Evolutionary conservation across 176 grass and related monocot species (phyloP).

Genomic region (Rhynchospora breviuscula): DNA sequence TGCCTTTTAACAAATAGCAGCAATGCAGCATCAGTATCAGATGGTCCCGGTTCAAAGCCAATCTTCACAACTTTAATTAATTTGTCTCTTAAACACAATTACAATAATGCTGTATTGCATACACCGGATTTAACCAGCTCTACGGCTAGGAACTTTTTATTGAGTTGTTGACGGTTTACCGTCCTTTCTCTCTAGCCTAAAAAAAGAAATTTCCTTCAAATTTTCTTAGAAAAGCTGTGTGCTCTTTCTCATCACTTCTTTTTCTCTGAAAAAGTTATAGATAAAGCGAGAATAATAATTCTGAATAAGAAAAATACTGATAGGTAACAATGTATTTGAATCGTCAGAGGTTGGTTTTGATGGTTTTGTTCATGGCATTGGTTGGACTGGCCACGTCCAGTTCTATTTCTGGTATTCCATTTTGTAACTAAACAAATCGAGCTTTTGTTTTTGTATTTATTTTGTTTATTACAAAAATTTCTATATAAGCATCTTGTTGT

Average conservation of each 20-base stretch:
- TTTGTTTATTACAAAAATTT: not conserved
- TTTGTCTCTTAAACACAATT: not conserved
- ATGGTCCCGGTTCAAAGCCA: not conserved
- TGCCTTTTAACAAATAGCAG: not conserved
- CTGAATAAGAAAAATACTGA: not conserved
- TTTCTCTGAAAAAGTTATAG: not conserved
- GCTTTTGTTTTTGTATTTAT: not conserved
- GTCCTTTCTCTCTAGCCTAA: constrained; percentile 4
- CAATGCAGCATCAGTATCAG: not conserved
- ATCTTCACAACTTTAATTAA: not conserved
- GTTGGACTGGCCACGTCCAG: not conserved
- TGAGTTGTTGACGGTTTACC: not conserved
- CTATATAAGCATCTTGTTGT: not conserved
- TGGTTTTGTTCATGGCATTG: constrained; percentile 18
- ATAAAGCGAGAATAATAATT: not conserved
- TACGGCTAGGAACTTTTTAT: not conserved
- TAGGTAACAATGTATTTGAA: not conserved
- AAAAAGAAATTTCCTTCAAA: not conserved
- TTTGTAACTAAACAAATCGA: not conserved
- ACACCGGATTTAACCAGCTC: not conserved
- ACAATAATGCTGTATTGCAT: not conserved
- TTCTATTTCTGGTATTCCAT: not conserved
- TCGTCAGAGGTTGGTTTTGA: not conserved
- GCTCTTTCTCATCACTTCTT: not conserved
- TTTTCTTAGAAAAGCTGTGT: not conserved